Evolutionary conservation across 2,329 filamentous ascomycete genomes (phyloP), one percentile per base, ranked within the genome.

Genomic region (Rutstroemia sydowiana): DNA sequence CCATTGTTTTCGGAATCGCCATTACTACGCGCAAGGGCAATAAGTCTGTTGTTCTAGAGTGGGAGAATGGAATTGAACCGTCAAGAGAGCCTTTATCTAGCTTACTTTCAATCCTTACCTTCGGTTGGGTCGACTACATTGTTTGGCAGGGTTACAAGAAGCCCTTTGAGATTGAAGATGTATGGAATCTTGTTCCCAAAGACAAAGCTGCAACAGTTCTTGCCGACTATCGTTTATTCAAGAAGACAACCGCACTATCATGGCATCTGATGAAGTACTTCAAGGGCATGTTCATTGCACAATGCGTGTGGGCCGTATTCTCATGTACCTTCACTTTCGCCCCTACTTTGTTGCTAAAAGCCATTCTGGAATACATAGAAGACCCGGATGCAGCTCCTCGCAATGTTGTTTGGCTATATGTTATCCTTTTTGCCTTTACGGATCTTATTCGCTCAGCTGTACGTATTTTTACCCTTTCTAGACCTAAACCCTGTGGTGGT

Each of bases 341-440:
- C 13, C 93, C 93, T 1, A 98, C 93, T 2, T 74, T 98, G 44
- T 78, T 98, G 18, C 77, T 98, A 37, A 92, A 91, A 66, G 86
- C 86, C 14, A 97, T 98, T 55, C 75, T 98, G 26, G 84, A 96
- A 68, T 96, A 95, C 64, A 86, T 97, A n/a, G 90, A 98, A 70
- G 75, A 86, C 51, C 90, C 91, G 1, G 76, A 80, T 1, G 73
- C 75, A 3, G 85, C 85, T 0, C 91, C 93, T 0, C 71, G 78
- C 45, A 97, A 93, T 66, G 90, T 95, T 16, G 84, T 95, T 20
- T 98, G 93, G 93, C 82, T 98, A 46, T 95, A 92, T 63, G 93
- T 97, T 43, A 89, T 95, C 43, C 76, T 95, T 2, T 79, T 98
- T 7, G 92, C 95, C 37, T 75, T 90, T 37, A 85, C 91, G 7